These are phyloP conservation scores for Cylindricascospora bacillispora DNA, from an alignment of 1,139 yeast genomes.

Conservation along the genomic window DNA sequence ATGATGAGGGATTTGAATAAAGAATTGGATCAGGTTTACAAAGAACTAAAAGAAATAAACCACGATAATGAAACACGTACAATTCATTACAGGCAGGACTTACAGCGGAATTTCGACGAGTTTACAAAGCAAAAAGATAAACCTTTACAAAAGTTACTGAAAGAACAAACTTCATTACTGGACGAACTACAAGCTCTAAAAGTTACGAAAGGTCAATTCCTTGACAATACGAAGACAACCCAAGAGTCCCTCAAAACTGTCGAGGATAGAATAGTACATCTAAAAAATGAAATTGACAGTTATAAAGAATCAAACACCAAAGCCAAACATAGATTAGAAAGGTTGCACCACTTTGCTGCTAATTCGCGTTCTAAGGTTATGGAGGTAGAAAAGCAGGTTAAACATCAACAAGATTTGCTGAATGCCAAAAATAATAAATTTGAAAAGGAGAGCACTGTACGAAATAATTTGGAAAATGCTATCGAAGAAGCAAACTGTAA, in stretches of 20 bases:
- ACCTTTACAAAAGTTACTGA: slow-evolving; percentile 6
- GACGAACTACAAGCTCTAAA: background rate
- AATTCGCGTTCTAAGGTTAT: background rate
- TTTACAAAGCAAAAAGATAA: slow-evolving; percentile 9
- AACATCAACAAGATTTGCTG: background rate
- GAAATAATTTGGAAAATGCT: slow-evolving; percentile 2
- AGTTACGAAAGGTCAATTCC: background rate
- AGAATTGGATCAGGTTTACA: slow-evolving; percentile 8
- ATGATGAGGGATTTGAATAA: slow-evolving; percentile 12
- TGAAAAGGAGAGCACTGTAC: slow-evolving; percentile 1
- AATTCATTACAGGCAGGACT: slow-evolving; percentile 5
- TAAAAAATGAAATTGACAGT: background rate
- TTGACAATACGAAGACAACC: slow-evolving; percentile 2
- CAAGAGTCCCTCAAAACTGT: too few relatives aligned
- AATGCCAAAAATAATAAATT: background rate
- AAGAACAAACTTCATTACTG: slow-evolving; percentile 2
- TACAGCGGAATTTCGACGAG: slow-evolving; percentile 7
- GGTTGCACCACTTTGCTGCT: background rate
- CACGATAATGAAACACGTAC: slow-evolving; percentile 7
- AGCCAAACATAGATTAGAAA: background rate
- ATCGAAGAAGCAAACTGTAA: slow-evolving; percentile 2
- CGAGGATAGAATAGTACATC: background rate
- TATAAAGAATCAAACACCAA: background rate
- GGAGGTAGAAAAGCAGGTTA: background rate
- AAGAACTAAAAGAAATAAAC: slow-evolving; percentile 6